Evolutionary conservation across 257 asterid species (phyloP).

Genomic region (Solanum clarkiae): DNA sequence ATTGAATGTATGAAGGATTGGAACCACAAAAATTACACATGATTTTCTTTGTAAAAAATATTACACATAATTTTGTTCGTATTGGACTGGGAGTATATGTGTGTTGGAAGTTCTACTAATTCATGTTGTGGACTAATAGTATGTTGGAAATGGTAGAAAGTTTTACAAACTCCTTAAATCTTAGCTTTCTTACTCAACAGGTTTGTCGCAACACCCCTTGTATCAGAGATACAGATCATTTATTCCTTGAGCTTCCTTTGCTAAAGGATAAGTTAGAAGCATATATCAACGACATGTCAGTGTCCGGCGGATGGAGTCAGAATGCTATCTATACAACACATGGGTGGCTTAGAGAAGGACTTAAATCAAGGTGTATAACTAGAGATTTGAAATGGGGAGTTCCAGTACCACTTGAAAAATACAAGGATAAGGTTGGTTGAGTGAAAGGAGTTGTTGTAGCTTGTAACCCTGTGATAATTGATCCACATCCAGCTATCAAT

Average conservation of each 20-base stretch:
- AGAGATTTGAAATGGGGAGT: slow-evolving; percentile 98
- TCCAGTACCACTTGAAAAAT: slow-evolving; percentile 85
- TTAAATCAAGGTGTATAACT: slow-evolving; percentile 70
- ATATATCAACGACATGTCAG: slow-evolving; percentile 51
- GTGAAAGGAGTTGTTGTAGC: background rate
- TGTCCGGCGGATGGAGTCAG: slow-evolving; percentile 93
- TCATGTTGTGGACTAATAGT: background rate
- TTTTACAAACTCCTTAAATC: background rate
- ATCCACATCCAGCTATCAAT: background rate
- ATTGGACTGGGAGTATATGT: background rate
- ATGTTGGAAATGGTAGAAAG: background rate
- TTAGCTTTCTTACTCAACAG: slow-evolving; percentile 23
- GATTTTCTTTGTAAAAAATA: background rate
- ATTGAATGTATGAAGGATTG: background rate
- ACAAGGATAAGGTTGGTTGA: slow-evolving; percentile 62
- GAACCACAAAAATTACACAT: background rate
- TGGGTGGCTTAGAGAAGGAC: slow-evolving; percentile 90
- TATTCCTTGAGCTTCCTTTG: slow-evolving; percentile 88
- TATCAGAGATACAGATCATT: slow-evolving; percentile 64
- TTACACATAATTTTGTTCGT: background rate
- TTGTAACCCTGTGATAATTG: background rate
- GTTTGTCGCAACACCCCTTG: slow-evolving; percentile 57
- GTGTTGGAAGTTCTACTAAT: background rate
- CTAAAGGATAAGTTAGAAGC: slow-evolving; percentile 62
- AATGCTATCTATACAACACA: slow-evolving; percentile 72